Evolutionary conservation across 805 yeast species (phyloP).

Genomic region (Torulaspora delbrueckii): DNA sequence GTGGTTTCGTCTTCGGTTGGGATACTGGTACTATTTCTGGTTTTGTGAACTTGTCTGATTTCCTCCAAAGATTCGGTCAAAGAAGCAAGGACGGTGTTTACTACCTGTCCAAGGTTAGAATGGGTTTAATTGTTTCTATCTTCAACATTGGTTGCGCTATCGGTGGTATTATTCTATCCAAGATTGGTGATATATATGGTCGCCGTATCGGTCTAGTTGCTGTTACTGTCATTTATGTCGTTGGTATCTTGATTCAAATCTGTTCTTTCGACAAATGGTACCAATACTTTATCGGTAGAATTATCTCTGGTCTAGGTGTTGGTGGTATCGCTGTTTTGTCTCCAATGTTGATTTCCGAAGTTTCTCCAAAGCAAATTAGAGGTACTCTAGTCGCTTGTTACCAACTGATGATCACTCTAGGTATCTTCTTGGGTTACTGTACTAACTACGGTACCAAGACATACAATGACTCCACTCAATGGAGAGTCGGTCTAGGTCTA

Average conservation of each 20-base stretch:
- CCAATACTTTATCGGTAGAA: slow-evolving; percentile 67
- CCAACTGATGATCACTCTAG: slow-evolving; percentile 66
- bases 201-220: slow-evolving; percentile 60
- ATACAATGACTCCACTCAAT: slow-evolving; percentile 61
- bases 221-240: slow-evolving; percentile 58
- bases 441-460: slow-evolving; percentile 60
- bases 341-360: slow-evolving; percentile 67
- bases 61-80: slow-evolving; percentile 53
- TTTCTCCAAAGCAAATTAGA: slow-evolving; percentile 65
- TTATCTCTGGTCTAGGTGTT: slow-evolving; percentile 66
- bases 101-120: slow-evolving; percentile 49
- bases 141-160: slow-evolving; percentile 73
- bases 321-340: slow-evolving; percentile 74
- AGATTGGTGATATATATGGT: slow-evolving; percentile 59
- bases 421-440: slow-evolving; percentile 74
- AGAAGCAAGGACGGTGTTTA: slow-evolving; percentile 38
- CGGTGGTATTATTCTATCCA: slow-evolving; percentile 57
- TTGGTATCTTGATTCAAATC: slow-evolving; percentile 65
- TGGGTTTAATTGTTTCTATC: slow-evolving; percentile 52
- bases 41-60: slow-evolving; percentile 56
- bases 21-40: slow-evolving; percentile 81
- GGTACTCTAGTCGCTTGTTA: slow-evolving; percentile 66
- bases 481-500: slow-evolving; percentile 69
- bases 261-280: slow-evolving; percentile 54
- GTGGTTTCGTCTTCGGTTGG: slow-evolving; percentile 59